Percentiles rank a stretch among this genome's conserved stretches.
Conservation (phyloP, 1,139 yeast species). For the Yamadazyma kanchanaburiensis region DNA sequence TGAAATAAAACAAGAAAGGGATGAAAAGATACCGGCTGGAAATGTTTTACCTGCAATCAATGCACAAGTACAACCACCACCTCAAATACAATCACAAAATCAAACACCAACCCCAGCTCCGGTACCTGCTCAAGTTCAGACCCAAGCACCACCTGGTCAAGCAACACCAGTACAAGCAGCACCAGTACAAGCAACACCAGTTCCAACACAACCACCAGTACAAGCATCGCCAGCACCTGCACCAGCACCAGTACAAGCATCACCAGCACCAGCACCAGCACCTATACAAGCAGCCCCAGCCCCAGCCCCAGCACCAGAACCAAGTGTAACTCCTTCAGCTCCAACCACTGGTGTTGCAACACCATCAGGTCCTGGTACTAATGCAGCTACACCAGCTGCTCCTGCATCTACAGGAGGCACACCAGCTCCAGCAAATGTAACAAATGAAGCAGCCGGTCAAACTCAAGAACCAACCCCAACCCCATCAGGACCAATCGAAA, state of each 20-base stretch:
- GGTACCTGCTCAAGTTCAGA: conserved; percentile 6
- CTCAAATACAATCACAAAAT: conserved; percentile 10
- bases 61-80: conserved; percentile 10
- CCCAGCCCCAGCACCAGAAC: conserved; percentile 5
- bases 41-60: conserved; percentile 8
- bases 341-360: conserved; percentile 6
- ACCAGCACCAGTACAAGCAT: conserved; percentile 5
- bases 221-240: conserved; percentile 5
- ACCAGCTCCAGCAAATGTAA: conserved; percentile 1
- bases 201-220: conserved; percentile 8
- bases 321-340: conserved; percentile 6
- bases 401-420: conserved; percentile 1
- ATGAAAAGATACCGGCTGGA: conserved; percentile 3
- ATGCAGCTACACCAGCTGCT: conserved; percentile 5
- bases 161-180: conserved; percentile 10
- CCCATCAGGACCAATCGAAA: conserved; percentile 7
- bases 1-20: conserved; percentile 1
- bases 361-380: conserved; percentile 2
- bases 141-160: conserved; percentile 9
- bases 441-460: conserved; percentile 5
- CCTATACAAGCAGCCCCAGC: conserved; percentile 4
- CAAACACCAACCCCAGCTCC: conserved; percentile 5
- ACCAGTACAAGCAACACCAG: conserved; percentile 2
- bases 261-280: conserved; percentile 5
- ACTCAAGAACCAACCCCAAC: conserved; percentile 3